Evolutionary conservation across 371 early-diverging fungal species (phyloP), one percentile per base, ranked within the genome.

Genomic region (Mortierella sp.): DNA sequence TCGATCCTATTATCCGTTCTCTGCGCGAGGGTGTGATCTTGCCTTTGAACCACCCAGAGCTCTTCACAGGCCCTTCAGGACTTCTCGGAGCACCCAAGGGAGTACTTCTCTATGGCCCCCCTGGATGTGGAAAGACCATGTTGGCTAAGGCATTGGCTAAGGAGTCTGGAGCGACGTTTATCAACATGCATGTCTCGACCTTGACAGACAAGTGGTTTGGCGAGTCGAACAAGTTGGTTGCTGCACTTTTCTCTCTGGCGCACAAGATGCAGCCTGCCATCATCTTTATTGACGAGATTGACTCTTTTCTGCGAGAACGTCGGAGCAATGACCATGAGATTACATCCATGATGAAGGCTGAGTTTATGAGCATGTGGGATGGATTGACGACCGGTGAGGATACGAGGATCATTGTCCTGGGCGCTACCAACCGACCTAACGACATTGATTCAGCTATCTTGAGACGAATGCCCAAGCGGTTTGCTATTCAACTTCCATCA

Each of bases 311-410:
- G 66, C 88, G 98, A n/a, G 96, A 97, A 64, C 89, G 99, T 50
- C 84, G 93, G 66, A 91, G 91, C 58, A 89, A 85, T 23, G 99
- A 99, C 82, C 98, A 98, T 76, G 98, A 98, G 84, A 95, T 96
- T 21, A 96, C 95, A 28, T 88, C 90, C 57, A 97, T 96, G 90
- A 98, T 99, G 97, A 99, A 98, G 87, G 97, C 98, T 7, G 98
- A 98, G 86, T 98, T 98, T 74, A 97, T 99, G 97, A 94, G 89
- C 73, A 85, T 97, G 71, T 99, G 99, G 99, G 99, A 99, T 82
- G 99, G 99, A 6, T 83, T 99, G 61, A 90, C 93, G 0, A 92
- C 97, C 0, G 91, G 90, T 19, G 92, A 92, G 60, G 88, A 88
- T 61, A 85, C 84, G 28, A 90, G 94, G 25, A 92, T 97, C 60